phyloP scores from a whole-genome alignment of 495 filamentous ascomycete genomes.

The Venustampulla echinocandica region DNA sequence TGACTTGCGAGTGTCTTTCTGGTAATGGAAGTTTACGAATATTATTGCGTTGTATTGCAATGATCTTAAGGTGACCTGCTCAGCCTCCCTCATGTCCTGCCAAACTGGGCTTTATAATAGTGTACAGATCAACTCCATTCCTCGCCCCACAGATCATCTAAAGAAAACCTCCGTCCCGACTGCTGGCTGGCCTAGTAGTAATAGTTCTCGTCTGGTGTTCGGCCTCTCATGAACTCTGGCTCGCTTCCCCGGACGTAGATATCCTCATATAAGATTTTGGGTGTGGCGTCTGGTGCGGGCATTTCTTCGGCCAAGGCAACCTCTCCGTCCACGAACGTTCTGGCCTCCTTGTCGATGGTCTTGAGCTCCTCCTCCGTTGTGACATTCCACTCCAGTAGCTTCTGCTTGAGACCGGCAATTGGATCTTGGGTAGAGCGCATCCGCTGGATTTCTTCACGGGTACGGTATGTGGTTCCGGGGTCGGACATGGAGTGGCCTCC shows the following conservation, averaged over 20 bases:
- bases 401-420: constrained; percentile 95
- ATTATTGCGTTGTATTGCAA: no score
- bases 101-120: no score
- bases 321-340: constrained; percentile 76
- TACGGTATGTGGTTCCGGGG: constrained; percentile 97
- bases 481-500: constrained; percentile 99
- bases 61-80: no score
- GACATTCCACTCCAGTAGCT: constrained; percentile 91
- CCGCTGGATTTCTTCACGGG: constrained; percentile 97
- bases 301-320: constrained; percentile 84
- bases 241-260: constrained; percentile 91
- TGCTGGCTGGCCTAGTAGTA: constrained; percentile 78
- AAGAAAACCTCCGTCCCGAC: no score
- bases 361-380: constrained; percentile 95
- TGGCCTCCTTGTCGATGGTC: constrained; percentile 84
- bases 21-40: no score
- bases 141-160: no score
- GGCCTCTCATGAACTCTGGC: constrained; percentile 82
- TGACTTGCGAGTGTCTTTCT: no score
- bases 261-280: constrained; percentile 86
- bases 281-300: constrained; percentile 62
- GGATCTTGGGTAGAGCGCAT: constrained; percentile 98
- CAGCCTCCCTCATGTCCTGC: no score
- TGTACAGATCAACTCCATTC: no score
- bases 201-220: constrained; percentile 86